Conservation (phyloP, 2,329 filamentous ascomycete species). For the Grosmannia serpens region DNA sequence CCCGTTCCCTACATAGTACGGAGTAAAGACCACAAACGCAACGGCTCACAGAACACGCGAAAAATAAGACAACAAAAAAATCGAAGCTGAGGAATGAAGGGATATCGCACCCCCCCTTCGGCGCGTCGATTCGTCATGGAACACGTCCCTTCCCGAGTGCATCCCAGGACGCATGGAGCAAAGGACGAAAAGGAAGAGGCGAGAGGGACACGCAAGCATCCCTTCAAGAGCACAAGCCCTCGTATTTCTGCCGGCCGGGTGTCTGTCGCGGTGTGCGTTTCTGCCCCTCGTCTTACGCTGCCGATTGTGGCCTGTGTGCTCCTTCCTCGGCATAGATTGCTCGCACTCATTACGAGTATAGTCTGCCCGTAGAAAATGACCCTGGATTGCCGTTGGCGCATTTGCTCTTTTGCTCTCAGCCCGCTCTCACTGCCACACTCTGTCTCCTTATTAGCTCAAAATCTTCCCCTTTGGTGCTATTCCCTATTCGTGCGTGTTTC, state of each 20-base stretch:
- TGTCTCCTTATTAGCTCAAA: not conserved
- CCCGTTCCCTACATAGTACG: not conserved
- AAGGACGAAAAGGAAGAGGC: not conserved
- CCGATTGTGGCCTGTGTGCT: not conserved
- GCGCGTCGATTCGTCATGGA: not conserved
- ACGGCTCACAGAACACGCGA: not conserved
- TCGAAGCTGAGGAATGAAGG: not conserved
- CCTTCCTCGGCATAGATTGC: too few species aligned
- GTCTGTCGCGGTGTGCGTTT: not conserved
- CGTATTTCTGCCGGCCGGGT: not conserved
- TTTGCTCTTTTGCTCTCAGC: not conserved
- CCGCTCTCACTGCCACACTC: not conserved
- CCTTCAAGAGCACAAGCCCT: not conserved
- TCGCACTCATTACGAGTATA: too few species aligned
- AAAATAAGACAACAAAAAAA: too few species aligned
- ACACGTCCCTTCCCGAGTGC: not conserved
- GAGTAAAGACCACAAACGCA: not conserved
- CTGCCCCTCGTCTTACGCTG: not conserved
- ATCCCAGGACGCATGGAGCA: not conserved
- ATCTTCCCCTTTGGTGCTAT: not conserved
- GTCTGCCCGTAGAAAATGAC: not conserved
- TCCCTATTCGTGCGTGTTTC: not conserved
- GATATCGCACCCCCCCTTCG: not conserved
- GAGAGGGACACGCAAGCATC: not conserved
- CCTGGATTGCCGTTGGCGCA: not conserved